Base-by-base conservation (phyloP, 1,139 yeast species). In the Scheffersomyces cryptocercus region DNA sequence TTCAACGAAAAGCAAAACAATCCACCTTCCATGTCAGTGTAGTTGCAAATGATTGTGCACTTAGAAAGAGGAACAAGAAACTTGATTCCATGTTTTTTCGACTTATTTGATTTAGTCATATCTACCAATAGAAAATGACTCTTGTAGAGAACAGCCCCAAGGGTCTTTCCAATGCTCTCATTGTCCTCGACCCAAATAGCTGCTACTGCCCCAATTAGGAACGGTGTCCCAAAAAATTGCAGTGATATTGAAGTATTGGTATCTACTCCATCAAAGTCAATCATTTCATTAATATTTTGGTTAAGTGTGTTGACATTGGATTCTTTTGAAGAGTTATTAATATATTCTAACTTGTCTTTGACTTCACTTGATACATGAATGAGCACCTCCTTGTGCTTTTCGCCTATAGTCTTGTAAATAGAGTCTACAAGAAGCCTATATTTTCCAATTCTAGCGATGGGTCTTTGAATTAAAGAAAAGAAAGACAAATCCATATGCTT, bases 381-480 rank as follows among this genome's bases (percentile, higher is more conserved):
- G n/a, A 54, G 38, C 4, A 38, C 35, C 24, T 37, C 28, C 7
- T 15, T 32, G 15, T 28, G 30, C 4, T 36, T 29, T n/a, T 38
- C 41, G 14, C 41, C 14, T 24, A 40, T 35, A 15, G 65, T 51
- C 35, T 68, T 68, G 7, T 48, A 29, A 4, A 80, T 52, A 1
- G 75, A 65, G 37, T 77, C 78, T 16, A 79, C 50, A 24, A 82
- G 67, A 35, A 82, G 60, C 39, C 71, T 68, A 53, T 82, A 82
- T 50, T 80, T 78, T 4, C 75, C 64, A 12, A 79, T 67, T 46
- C 87, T 61, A 16, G 75, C 64, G 3, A 79, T 67, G 2, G 88
- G 87, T 55, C 73, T 72, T 49, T 79, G 82, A 31, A 79, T 59
- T 39, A 82, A 65, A 0, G 86, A 80, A 11, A 63, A 50, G 37